Evolutionary conservation across 768 basidiomycete species (phyloP).

Genomic region (Hirschioporus abietinus): DNA sequence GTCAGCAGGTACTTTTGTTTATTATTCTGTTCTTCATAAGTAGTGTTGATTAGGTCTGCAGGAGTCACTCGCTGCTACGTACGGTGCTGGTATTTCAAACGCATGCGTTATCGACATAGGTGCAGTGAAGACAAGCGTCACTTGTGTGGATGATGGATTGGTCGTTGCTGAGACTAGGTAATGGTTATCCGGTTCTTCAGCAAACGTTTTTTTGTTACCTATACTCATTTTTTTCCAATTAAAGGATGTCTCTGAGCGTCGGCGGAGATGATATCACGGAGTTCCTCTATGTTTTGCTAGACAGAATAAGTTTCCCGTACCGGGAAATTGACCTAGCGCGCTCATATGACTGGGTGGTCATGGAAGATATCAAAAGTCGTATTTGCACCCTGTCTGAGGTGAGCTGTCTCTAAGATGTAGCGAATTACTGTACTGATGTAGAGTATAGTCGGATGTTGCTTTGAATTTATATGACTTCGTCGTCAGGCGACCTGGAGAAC

Average conservation of each 20-base stretch:
- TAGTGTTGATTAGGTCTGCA: constrained; percentile 24
- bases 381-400: constrained; percentile 89
- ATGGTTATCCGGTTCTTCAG: constrained; percentile 11
- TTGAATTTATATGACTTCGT: constrained; percentile 88
- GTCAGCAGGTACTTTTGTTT: constrained; percentile 66
- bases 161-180: constrained; percentile 86
- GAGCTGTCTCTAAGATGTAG: constrained; percentile 18
- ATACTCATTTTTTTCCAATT: constrained; percentile 8
- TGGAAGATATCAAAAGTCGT: constrained; percentile 86
- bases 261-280: constrained; percentile 96
- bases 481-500: constrained; percentile 67
- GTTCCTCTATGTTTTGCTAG: constrained; percentile 74
- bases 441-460: constrained; percentile 74
- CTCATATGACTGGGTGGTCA: constrained; percentile 83
- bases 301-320: constrained; percentile 85
- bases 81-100: constrained; percentile 90
- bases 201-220: neutral
- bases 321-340: constrained; percentile 69
- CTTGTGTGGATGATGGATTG: constrained; percentile 93
- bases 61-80: constrained; percentile 92
- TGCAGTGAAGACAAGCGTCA: constrained; percentile 73
- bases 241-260: constrained; percentile 75
- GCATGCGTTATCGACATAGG: constrained; percentile 97
- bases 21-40: neutral
- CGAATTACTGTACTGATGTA: neutral